Evolutionary conservation across 139 green algal species (phyloP), one percentile per base, ranked within the genome.

Genomic region (Coelastrella sp.): DNA sequence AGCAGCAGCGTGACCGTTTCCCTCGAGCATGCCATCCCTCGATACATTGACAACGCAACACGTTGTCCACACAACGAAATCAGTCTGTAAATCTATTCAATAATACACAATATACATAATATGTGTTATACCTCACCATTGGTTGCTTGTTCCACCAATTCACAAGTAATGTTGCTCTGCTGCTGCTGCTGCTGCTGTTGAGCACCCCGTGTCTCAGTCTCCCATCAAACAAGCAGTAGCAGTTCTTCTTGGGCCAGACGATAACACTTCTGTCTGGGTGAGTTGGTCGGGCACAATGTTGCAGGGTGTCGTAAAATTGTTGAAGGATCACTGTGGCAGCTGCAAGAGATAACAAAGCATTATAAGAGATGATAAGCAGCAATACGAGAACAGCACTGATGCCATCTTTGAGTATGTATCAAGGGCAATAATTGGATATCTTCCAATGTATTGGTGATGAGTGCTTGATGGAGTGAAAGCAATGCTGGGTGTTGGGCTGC

Each of bases 281-380:
- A 30, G 90, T 81, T 17, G 90, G 91, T 27, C 84, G 50, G 27
- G 89, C 50, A 32, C 48, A 50, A 25, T 75, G 57, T 17, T 51
- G 25, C 2, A 85, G 67, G 21, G 45, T 4, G 83, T 92, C 63
- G 68, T 83, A 94, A 7, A 76, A 35, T 86, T 96, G 92, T 32
- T 96, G 88, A 25, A 92, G 82, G n/a, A 96, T 83, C 11, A 95
- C 89, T 15, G 92, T 96, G 5, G 92, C 85, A 23, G 86, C 90
- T 95, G 79, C 30, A 68, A 27, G n/a, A n/a, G n/a, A n/a, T n/a
- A n/a, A n/a, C n/a, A n/a, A n/a, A n/a, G n/a, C n/a, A n/a, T n/a
- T n/a, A n/a, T 30, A 71, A 11, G 21, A 71, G 4, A 30, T 3
- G n/a, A 71, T 7, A 17, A 66, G 57, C 57, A 66, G 19, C 57